These are phyloP conservation scores for Teratosphaeria destructans DNA, from an alignment of 2,329 filamentous ascomycete species.

Conservation along the genomic window DNA sequence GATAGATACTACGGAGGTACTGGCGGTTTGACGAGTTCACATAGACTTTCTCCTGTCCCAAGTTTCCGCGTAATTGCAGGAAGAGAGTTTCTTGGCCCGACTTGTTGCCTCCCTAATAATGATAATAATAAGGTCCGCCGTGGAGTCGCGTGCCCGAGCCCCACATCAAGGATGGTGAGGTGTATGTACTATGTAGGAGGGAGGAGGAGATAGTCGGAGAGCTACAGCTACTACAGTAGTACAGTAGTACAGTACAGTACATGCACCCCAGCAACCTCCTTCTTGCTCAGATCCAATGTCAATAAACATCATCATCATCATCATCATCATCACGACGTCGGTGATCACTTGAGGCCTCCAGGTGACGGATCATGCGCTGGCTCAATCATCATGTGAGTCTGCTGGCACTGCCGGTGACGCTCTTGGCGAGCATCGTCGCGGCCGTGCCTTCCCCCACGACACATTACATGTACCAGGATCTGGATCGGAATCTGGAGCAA, in stretches of 20 bases:
- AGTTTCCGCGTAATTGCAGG: neutral
- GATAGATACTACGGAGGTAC: neutral
- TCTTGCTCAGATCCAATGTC: neutral
- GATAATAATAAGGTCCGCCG: too few relatives aligned
- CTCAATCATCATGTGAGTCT: conserved; percentile 1
- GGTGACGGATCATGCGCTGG: conserved; percentile 3
- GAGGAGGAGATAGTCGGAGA: too few relatives aligned
- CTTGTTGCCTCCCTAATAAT: neutral
- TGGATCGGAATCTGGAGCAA: neutral
- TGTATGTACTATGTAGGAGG: neutral
- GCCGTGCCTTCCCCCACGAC: conserved; percentile 9
- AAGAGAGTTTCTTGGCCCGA: neutral
- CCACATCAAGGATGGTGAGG: neutral
- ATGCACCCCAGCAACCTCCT: too few relatives aligned
- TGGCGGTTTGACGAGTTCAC: neutral
- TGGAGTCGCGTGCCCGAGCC: neutral
- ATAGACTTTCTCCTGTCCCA: neutral
- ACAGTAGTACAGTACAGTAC: too few relatives aligned
- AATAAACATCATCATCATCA: neutral
- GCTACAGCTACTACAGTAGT: too few relatives aligned
- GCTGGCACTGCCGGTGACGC: conserved; percentile 6
- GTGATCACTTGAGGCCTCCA: neutral
- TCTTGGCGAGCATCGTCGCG: conserved; percentile 5
- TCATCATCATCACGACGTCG: neutral
- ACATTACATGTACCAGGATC: neutral